phyloP scores from a whole-genome alignment of 116 monocot species.

The Posidonia oceanica region DNA sequence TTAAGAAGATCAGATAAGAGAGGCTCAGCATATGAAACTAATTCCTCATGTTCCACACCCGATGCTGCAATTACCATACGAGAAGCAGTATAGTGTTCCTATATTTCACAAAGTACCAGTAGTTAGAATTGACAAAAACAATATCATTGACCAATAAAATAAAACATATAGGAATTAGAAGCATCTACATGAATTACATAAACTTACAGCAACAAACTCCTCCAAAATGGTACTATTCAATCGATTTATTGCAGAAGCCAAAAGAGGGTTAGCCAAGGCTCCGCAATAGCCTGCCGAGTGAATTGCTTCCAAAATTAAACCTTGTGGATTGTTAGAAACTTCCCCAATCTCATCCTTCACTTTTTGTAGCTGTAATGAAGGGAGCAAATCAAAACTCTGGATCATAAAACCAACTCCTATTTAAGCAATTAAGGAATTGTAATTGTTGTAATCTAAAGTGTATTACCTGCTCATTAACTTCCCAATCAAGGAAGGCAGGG shows the following conservation, averaged over 20 bases:
- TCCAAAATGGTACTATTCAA: slow-evolving; percentile 55
- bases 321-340: slow-evolving; percentile 64
- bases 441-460: slow-evolving; percentile 12
- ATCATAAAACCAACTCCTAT: not conserved
- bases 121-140: slow-evolving; percentile 4
- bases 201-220: slow-evolving; percentile 70
- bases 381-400: slow-evolving; percentile 4
- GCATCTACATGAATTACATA: not conserved
- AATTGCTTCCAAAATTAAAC: slow-evolving; percentile 75
- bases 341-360: slow-evolving; percentile 62
- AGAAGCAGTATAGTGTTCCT: slow-evolving; percentile 88
- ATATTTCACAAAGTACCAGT: slow-evolving; percentile 9
- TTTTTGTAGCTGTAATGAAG: slow-evolving; percentile 56
- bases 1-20: slow-evolving; percentile 78
- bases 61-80: slow-evolving; percentile 90
- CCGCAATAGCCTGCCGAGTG: slow-evolving; percentile 89
- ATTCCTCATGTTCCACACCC: slow-evolving; percentile 91
- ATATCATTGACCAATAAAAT: not conserved
- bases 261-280: slow-evolving; percentile 76
- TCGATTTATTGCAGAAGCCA: slow-evolving; percentile 68
- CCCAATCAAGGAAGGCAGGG: slow-evolving; percentile 83
- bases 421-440: slow-evolving; percentile 8
- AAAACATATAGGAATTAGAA: not conserved
- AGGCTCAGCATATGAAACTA: slow-evolving; percentile 74
- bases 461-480: slow-evolving; percentile 86